Percentiles rank a stretch among this genome's conserved stretches.
These are phyloP conservation scores for Hanseniaspora lachancei DNA, from an alignment of 805 yeast species.

Conservation along the genomic window DNA sequence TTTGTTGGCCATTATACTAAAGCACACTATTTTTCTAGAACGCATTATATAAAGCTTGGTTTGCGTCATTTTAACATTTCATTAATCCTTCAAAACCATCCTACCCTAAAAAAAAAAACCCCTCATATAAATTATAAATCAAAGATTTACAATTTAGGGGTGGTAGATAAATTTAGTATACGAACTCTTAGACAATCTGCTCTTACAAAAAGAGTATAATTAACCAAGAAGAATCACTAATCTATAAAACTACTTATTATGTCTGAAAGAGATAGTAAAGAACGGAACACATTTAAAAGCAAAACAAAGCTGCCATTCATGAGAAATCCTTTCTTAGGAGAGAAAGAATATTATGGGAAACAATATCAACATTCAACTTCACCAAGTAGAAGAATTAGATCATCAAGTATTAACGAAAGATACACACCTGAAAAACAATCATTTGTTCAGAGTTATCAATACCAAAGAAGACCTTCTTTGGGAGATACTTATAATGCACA, in stretches of 20 bases:
- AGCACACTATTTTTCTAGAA: too few relatives aligned
- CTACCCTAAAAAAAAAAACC: too few relatives aligned
- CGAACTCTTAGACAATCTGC: too few relatives aligned
- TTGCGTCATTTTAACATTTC: too few relatives aligned
- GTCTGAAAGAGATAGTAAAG: neutral
- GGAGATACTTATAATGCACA: conserved; percentile 34
- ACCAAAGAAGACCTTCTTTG: conserved; percentile 41
- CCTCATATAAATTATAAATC: too few relatives aligned
- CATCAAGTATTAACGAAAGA: conserved; percentile 9
- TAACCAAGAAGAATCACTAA: too few relatives aligned
- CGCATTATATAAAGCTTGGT: too few relatives aligned
- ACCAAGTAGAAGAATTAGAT: conserved; percentile 12
- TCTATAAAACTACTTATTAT: neutral
- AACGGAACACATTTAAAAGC: neutral
- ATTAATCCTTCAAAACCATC: too few relatives aligned
- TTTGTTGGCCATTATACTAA: too few relatives aligned
- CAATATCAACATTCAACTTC: conserved; percentile 11
- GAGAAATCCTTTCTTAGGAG: conserved; percentile 10
- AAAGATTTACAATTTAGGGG: too few relatives aligned
- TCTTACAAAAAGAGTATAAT: too few relatives aligned
- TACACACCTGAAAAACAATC: conserved; percentile 3
- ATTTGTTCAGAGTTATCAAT: conserved; percentile 16
- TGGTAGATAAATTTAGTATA: too few relatives aligned
- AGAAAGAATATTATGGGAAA: conserved; percentile 11
- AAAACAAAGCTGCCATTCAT: neutral